Evolutionary conservation across 345 rosid genomes (phyloP), one percentile per base, ranked within the genome.

Genomic region (Syzygium jambos): DNA sequence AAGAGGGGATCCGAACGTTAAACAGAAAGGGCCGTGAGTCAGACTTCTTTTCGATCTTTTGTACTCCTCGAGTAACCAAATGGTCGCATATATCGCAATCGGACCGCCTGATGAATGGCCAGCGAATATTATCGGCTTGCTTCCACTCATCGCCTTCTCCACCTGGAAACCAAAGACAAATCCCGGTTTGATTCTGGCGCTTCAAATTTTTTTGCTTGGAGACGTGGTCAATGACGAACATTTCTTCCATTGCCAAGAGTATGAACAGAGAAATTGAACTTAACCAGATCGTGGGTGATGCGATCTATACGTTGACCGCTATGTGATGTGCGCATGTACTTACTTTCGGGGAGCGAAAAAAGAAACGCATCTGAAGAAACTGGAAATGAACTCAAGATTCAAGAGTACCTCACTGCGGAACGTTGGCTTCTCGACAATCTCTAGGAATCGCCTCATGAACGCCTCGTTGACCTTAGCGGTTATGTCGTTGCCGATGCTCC

Each of bases 1-100:
- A 52, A 96, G 93, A 56, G 99, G 99, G 87, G 98, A 97, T 61
- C 98, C 98, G 87, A 95, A 97, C 13, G 99, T 97, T 52, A 97
- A 27, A 46, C 99, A 96, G 34, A 87, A 85, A 57, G 96, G 95
- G 41, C 51, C 46, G 30, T 17, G 61, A 12, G 29, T 21, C 11
- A 4, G 41, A 25, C 52, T 7, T 43, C 0, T 22, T 12, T 43
- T 54, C 29, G 87, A 51, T 85, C 87, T 89, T 13, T 41, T 53
- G 90, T 84, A 86, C 11, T 49, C 65, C 85, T 95, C 95, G 86
- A 95, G 86, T 89, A 93, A 92, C 98, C 98, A 94, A 68, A 95
- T 87, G 25, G 98, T 90, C 27, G 94, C 92, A 83, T 95, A 88
- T 38, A 95, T 93, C 34, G 99, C 99, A 86, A 93, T 85, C 10